These are phyloP conservation scores for Lenzites betulinus DNA, from an alignment of 768 basidiomycete genomes.

Conservation along the genomic window DNA sequence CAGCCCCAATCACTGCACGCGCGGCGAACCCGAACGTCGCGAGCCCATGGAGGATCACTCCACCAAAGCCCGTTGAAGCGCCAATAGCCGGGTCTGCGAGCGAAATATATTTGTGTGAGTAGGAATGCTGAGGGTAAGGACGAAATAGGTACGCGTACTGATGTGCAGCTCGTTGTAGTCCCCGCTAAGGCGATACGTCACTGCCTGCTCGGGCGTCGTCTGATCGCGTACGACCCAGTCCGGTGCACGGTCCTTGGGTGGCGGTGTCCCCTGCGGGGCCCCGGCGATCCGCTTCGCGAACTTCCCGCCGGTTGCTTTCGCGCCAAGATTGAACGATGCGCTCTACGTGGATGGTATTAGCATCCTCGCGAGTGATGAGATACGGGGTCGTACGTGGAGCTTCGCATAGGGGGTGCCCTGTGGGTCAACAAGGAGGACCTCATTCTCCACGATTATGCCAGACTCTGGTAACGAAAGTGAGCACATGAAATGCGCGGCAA, in stretches of 20 bases:
- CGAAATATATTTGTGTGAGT: constrained; percentile 13
- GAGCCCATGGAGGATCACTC: constrained; percentile 83
- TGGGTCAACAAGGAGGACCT: constrained; percentile 64
- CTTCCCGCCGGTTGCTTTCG: constrained; percentile 39
- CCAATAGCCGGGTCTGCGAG: constrained; percentile 73
- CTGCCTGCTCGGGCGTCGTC: constrained; percentile 45
- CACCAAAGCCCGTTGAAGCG: constrained; percentile 75
- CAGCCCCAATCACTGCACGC: constrained; percentile 65
- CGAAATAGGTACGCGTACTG: constrained; percentile 33
- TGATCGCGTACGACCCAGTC: constrained; percentile 44
- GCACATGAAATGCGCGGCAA: background rate
- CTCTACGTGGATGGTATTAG: constrained; percentile 27
- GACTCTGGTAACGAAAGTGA: constrained; percentile 48
- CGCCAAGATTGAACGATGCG: constrained; percentile 47
- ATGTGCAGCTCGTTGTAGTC: constrained; percentile 57
- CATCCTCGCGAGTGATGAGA: background rate
- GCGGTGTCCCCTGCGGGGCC: constrained; percentile 37
- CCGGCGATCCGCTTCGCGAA: constrained; percentile 44
- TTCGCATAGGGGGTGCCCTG: constrained; percentile 48
- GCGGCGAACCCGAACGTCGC: constrained; percentile 83
- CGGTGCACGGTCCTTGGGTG: constrained; percentile 41
- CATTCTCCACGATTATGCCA: constrained; percentile 70
- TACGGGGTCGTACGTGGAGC: constrained; percentile 39
- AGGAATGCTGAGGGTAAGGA: background rate
- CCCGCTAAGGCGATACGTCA: constrained; percentile 50